phyloP scores from a whole-genome alignment of 495 filamentous ascomycete genomes.

The Echria macrotheca region DNA sequence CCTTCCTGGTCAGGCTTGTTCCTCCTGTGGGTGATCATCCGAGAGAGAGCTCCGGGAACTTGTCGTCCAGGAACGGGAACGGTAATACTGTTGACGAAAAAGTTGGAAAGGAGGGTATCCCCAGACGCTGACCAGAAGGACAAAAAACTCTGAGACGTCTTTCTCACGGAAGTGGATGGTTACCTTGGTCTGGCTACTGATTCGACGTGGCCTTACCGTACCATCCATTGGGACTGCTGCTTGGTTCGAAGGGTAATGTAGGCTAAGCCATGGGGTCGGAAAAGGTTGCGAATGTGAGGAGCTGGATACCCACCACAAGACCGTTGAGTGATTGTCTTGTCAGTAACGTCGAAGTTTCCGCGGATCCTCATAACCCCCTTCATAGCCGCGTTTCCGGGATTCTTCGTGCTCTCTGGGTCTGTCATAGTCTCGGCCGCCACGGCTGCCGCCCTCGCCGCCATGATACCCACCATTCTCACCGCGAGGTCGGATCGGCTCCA shows the following conservation, averaged over 20 bases:
- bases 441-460: conserved; percentile 29
- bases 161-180: not conserved
- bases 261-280: conserved; percentile 61
- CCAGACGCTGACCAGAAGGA: too few relatives aligned
- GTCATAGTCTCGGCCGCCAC: conserved; percentile 46
- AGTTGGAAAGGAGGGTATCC: too few relatives aligned
- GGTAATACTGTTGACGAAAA: not conserved
- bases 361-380: conserved; percentile 71
- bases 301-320: conserved; percentile 41
- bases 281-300: conserved; percentile 32
- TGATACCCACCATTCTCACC: conserved; percentile 40
- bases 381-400: conserved; percentile 56
- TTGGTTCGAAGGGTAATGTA: conserved; percentile 7
- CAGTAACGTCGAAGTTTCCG: conserved; percentile 75
- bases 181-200: not conserved
- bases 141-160: not conserved
- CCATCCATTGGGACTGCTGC: not conserved
- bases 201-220: not conserved
- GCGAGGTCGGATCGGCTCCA: conserved; percentile 59
- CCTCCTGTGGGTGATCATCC: not conserved
- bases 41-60: too few relatives aligned
- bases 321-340: conserved; percentile 18
- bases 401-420: conserved; percentile 46
- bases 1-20: not conserved
- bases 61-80: not conserved